A percentile compares a stretch with the other conserved stretches of the same genome.
Evolutionary conservation across 371 early-diverging fungal species (phyloP).

Genomic region (Mucor mucedo): DNA sequence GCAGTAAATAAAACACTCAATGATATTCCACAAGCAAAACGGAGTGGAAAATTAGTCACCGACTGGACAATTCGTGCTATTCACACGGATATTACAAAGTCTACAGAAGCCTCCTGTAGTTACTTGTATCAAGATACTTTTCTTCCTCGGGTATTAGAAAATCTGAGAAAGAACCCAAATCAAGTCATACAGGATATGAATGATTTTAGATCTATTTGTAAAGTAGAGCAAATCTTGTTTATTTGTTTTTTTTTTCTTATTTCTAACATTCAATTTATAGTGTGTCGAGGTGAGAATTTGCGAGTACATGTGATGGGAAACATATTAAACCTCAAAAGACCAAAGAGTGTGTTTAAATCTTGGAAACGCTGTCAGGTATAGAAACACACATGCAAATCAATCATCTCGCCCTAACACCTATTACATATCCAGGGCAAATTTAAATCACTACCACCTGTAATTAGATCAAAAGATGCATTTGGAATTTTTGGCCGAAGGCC

Average conservation of each 20-base stretch:
- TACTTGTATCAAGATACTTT: conserved; percentile 53
- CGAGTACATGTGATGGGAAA: conserved; percentile 60
- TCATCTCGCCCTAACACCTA: neutral
- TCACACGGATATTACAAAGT: conserved; percentile 43
- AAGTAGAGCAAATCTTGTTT: conserved; percentile 1
- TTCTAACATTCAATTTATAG: conserved; percentile 19
- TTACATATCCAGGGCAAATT: conserved; percentile 7
- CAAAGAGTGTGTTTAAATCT: conserved; percentile 43
- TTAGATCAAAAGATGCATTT: conserved; percentile 49
- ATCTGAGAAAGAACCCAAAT: conserved; percentile 41
- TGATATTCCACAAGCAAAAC: conserved; percentile 58
- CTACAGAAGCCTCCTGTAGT: conserved; percentile 47
- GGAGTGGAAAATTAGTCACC: conserved; percentile 55
- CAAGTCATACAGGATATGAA: conserved; percentile 44
- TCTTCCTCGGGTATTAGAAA: conserved; percentile 45
- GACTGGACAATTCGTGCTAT: conserved; percentile 42
- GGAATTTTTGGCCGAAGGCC: conserved; percentile 47
- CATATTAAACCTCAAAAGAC: conserved; percentile 49
- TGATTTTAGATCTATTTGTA: conserved; percentile 54
- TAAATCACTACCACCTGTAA: conserved; percentile 15
- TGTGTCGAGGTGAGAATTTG: conserved; percentile 51
- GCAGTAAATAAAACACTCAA: conserved; percentile 53
- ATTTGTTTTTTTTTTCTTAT: neutral
- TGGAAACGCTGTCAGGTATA: conserved; percentile 22
- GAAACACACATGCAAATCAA: neutral